Percentiles rank a stretch among this genome's conserved stretches.
Evolutionary conservation across 768 basidiomycete genomes (phyloP).

Genomic region (Suillus alpinus): DNA sequence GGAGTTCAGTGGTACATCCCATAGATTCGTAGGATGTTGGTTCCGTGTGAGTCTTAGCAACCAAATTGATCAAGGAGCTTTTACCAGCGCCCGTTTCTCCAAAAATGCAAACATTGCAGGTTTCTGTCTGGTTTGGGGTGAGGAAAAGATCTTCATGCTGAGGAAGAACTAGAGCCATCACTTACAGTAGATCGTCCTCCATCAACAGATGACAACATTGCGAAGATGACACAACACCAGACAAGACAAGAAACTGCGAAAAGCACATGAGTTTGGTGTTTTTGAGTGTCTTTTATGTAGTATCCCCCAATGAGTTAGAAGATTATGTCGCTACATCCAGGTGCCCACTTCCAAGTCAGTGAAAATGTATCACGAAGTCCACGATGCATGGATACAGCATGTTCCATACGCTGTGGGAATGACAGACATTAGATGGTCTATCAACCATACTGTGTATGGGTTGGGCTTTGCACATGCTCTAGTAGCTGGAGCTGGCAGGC

Average conservation of each 20-base stretch:
- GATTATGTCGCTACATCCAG: neutral
- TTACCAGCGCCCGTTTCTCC: conserved; percentile 31
- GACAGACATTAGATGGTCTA: neutral
- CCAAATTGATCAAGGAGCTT: conserved; percentile 30
- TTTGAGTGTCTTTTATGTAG: neutral
- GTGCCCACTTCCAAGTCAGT: neutral
- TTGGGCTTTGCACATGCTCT: neutral
- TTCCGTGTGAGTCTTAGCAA: conserved; percentile 29
- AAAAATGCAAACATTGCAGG: conserved; percentile 25
- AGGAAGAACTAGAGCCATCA: neutral
- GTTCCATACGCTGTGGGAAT: neutral
- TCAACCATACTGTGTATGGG: neutral
- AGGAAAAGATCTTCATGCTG: neutral
- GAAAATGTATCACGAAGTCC: neutral
- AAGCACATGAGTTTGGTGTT: neutral
- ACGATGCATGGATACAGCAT: neutral
- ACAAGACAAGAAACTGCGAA: neutral
- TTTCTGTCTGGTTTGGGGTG: neutral
- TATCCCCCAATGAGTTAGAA: neutral
- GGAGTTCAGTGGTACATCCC: conserved; percentile 10
- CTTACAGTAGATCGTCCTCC: neutral
- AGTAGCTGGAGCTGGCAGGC: neutral
- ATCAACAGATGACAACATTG: neutral
- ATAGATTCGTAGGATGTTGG: conserved; percentile 17
- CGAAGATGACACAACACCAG: neutral